These are phyloP conservation scores for Xenoacremonium recifei DNA, from an alignment of 2,329 filamentous ascomycete genomes.

Conservation along the genomic window DNA sequence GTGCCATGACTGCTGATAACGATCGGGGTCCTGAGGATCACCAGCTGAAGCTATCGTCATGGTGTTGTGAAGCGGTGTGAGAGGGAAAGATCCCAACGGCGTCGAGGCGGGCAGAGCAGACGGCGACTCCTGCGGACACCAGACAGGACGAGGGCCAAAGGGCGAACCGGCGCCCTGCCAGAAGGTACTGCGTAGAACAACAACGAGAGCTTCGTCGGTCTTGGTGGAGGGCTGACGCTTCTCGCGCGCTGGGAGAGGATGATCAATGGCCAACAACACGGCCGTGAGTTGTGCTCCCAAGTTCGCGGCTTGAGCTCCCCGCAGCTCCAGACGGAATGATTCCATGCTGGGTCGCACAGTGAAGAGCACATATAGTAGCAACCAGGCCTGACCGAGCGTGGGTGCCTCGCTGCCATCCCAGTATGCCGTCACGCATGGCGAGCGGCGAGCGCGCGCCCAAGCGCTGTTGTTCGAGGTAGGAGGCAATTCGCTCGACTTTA, in stretches of 20 bases:
- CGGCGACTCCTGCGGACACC: slow-evolving; percentile 50
- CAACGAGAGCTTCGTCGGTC: slow-evolving; percentile 31
- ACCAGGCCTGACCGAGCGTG: slow-evolving; percentile 51
- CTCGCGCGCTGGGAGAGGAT: slow-evolving; percentile 39
- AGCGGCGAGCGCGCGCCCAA: slow-evolving; percentile 56
- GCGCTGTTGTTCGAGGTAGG: slow-evolving; percentile 52
- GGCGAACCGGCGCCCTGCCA: slow-evolving; percentile 71
- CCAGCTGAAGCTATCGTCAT: slow-evolving; percentile 37
- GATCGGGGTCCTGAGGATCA: slow-evolving; percentile 39
- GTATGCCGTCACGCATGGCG: slow-evolving; percentile 43
- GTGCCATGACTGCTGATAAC: slow-evolving; percentile 59
- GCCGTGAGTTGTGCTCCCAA: slow-evolving; percentile 41
- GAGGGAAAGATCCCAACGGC: slow-evolving; percentile 45
- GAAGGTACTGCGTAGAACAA: slow-evolving; percentile 56
- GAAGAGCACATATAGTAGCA: slow-evolving; percentile 52
- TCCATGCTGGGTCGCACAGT: slow-evolving; percentile 49
- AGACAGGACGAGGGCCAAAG: slow-evolving; percentile 61
- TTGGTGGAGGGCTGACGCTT: slow-evolving; percentile 19
- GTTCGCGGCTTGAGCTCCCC: slow-evolving; percentile 34
- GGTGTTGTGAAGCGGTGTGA: slow-evolving; percentile 48
- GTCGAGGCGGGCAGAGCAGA: slow-evolving; percentile 32
- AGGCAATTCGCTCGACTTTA: slow-evolving; percentile 49
- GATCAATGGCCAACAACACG: slow-evolving; percentile 48
- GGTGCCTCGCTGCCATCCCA: slow-evolving; percentile 44
- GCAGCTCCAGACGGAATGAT: slow-evolving; percentile 46